Percentiles rank a stretch among this genome's conserved stretches.
phyloP scores from a whole-genome alignment of 2,329 filamentous ascomycete genomes.

The Penicillium frequentans region DNA sequence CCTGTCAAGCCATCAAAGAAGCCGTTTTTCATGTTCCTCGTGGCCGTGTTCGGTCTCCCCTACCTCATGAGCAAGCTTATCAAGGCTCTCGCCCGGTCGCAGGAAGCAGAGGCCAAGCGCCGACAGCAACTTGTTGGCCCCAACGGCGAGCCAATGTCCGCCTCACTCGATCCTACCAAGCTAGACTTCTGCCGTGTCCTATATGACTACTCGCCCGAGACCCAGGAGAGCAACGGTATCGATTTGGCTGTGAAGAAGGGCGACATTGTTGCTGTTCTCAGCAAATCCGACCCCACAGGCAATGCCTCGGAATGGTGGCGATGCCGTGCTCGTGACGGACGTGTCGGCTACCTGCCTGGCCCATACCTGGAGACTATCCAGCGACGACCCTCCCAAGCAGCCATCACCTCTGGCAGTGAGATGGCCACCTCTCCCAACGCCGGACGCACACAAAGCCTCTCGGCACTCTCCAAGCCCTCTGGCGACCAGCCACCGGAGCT shows the following conservation, averaged over 20 bases:
- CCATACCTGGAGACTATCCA: conserved; percentile 83
- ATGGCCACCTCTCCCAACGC: conserved; percentile 43
- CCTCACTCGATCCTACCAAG: conserved; percentile 76
- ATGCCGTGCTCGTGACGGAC: conserved; percentile 84
- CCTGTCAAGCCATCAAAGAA: conserved; percentile 82
- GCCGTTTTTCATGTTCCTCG: conserved; percentile 91
- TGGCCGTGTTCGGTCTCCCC: conserved; percentile 91
- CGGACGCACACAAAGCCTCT: conserved; percentile 34
- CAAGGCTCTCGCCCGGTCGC: conserved; percentile 74
- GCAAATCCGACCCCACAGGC: conserved; percentile 88
- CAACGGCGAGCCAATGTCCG: conserved; percentile 44
- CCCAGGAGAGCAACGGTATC: conserved; percentile 64
- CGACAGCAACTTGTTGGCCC: conserved; percentile 55
- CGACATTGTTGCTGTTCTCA: conserved; percentile 89
- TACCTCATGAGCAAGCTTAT: conserved; percentile 98
- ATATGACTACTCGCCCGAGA: conserved; percentile 89
- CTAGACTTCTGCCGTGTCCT: conserved; percentile 94
- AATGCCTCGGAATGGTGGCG: conserved; percentile 97
- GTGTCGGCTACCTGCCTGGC: conserved; percentile 86
- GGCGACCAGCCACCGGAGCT: conserved; percentile 50
- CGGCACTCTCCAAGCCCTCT: conserved; percentile 24
- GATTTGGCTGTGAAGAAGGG: conserved; percentile 93
- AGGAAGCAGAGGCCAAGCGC: conserved; percentile 70
- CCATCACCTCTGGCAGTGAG: conserved; percentile 42
- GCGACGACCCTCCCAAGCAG: conserved; percentile 48